phyloP scores from a whole-genome alignment of 2,329 filamentous ascomycete species.

The Pyricularia grisea region DNA sequence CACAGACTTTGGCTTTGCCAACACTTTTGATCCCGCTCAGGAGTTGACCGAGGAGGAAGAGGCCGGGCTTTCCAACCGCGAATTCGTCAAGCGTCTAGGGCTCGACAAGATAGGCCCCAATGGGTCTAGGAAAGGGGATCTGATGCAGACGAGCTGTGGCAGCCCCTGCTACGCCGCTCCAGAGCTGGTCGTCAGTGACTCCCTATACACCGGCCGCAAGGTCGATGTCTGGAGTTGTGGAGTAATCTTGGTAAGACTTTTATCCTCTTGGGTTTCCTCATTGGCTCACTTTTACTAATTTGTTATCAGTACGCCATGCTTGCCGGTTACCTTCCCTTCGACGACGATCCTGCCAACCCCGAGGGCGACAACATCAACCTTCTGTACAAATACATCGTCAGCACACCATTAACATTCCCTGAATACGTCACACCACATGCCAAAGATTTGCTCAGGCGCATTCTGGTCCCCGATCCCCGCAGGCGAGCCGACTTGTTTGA shows the following conservation, averaged over 20 bases:
- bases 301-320: constrained; percentile 87
- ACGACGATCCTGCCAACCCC: constrained; percentile 95
- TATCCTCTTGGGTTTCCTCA: not conserved
- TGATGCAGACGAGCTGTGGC: constrained; percentile 98
- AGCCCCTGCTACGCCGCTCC: constrained; percentile 97
- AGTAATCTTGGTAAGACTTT: constrained; percentile 76
- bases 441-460: constrained; percentile 81
- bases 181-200: constrained; percentile 94
- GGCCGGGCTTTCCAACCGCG: constrained; percentile 74
- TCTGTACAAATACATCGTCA: constrained; percentile 98
- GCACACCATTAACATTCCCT: constrained; percentile 91
- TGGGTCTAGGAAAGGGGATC: constrained; percentile 74
- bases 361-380: constrained; percentile 99
- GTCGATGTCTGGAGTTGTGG: constrained; percentile 99
- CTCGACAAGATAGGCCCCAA: constrained; percentile 69
- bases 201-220: constrained; percentile 91
- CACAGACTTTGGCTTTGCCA: constrained; percentile 97
- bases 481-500: constrained; percentile 95
- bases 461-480: constrained; percentile 88
- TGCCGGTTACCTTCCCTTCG: constrained; percentile 92
- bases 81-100: constrained; percentile 79
- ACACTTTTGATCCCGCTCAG: constrained; percentile 86
- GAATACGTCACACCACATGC: constrained; percentile 98
- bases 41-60: constrained; percentile 88
- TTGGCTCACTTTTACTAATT: constrained; percentile 7